Base-by-base conservation (phyloP, 2,329 filamentous ascomycete genomes). In the Fusarium longipes region DNA sequence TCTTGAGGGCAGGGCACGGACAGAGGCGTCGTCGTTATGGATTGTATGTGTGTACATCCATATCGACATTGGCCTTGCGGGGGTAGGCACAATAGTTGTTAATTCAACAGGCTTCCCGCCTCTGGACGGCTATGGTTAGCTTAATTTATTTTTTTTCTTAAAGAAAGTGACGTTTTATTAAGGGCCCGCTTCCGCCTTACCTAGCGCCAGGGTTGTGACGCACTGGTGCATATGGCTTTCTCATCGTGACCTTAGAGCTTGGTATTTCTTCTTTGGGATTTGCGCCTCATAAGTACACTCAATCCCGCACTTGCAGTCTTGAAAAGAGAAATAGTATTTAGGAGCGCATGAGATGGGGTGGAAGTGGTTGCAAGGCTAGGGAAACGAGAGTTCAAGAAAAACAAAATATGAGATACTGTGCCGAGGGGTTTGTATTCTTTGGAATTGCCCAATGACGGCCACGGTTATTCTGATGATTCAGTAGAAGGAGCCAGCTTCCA, bases 121-220 rank as follows among this genome's bases (percentile, higher is more conserved):
- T 59, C 25, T 27, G 40, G 59, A 43, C 47, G 20, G 29, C n/a
- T n/a, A 45, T 39, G 22, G 40, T 53, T 53, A 57, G 49, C 35
- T 58, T 20, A 48, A 40, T 51, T 44, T 33, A 36, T 38, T 29
- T n/a, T n/a, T n/a, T n/a, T n/a, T n/a, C n/a, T n/a, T n/a, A n/a
- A n/a, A n/a, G 48, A 48, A 20, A 50, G 24, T 53, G 39, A 56
- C 33, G 35, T 51, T 61, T 49, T 56, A 45, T 40, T 39, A 18
- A 48, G 42, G 55, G 45, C 36, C 24, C 53, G 58, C 58, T 63
- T 57, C 57, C 35, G 27, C 60, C 36, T 54, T 54, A 49, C 45
- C 30, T 49, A 49, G 49, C 32, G 55, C 39, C 40, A 60, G 64
- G 56, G 48, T 50, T 54, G 60, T 57, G 70, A 67, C 64, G 55